These are phyloP conservation scores for Backusella macrospora DNA, from an alignment of 192 early-diverging fungal genomes.

Conservation along the genomic window DNA sequence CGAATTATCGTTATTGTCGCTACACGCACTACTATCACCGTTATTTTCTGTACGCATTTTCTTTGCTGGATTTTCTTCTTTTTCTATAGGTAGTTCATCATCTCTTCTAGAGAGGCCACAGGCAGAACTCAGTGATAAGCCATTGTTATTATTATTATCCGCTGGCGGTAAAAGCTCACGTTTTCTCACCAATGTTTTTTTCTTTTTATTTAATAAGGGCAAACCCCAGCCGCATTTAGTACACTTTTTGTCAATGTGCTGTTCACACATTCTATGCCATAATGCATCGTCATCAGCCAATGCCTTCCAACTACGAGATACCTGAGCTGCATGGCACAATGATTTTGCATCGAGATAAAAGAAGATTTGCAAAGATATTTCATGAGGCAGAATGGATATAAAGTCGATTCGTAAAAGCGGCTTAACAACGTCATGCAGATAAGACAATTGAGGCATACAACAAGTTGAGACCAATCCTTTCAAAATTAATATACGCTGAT, in stretches of 20 bases:
- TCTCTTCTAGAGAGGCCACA: constrained; percentile 19
- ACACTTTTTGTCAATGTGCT: constrained; percentile 97
- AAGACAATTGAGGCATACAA: constrained; percentile 87
- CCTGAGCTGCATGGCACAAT: constrained; percentile 90
- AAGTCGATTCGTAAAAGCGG: constrained; percentile 84
- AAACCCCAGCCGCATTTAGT: constrained; percentile 97
- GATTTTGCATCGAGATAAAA: constrained; percentile 91
- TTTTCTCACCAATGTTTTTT: neutral
- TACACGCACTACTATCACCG: neutral
- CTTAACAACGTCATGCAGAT: constrained; percentile 69
- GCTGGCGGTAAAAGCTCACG: constrained; percentile 22
- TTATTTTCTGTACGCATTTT: neutral
- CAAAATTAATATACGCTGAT: constrained; percentile 68
- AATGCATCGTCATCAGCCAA: constrained; percentile 91
- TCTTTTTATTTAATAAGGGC: constrained; percentile 78
- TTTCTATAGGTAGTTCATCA: neutral
- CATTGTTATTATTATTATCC: neutral
- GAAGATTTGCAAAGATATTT: constrained; percentile 84
- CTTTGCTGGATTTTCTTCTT: neutral
- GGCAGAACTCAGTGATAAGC: constrained; percentile 19
- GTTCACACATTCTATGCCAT: constrained; percentile 98
- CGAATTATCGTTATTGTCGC: too few species aligned
- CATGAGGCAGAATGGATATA: constrained; percentile 71
- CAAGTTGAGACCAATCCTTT: constrained; percentile 79
- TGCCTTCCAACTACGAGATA: constrained; percentile 75